phyloP scores from a whole-genome alignment of 169 alveolate genomes.

The Cystoisospora suis region DNA sequence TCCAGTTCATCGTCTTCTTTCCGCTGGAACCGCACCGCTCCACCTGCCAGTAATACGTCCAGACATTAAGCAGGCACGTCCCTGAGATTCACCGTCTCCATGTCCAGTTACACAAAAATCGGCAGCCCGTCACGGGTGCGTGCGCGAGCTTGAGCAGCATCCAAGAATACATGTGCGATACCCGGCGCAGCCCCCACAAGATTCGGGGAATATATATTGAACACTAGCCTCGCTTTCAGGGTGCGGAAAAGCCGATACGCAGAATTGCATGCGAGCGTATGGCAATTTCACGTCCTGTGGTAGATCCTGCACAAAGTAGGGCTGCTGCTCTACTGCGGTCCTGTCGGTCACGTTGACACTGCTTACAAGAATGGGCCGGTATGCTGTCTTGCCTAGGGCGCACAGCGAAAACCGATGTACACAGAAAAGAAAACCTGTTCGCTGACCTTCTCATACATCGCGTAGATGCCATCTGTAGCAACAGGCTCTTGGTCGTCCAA shows the following conservation, averaged over 20 bases:
- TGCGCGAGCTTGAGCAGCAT: no score
- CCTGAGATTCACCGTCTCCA: neutral
- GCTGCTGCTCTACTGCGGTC: no score
- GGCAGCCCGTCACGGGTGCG: neutral
- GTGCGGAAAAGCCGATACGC: neutral
- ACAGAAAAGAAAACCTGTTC: neutral
- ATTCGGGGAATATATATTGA: no score
- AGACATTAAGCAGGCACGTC: neutral
- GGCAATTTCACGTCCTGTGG: neutral
- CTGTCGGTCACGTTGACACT: no score
- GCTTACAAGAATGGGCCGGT: neutral
- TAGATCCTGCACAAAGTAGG: neutral
- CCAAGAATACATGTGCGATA: no score
- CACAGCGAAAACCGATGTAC: neutral
- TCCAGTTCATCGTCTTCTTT: slow-evolving; percentile 25
- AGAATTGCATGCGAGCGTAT: neutral
- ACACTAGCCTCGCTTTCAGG: no score
- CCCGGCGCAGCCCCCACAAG: no score
- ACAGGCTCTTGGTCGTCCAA: slow-evolving; percentile 19
- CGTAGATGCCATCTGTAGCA: slow-evolving; percentile 24
- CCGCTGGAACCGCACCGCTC: slow-evolving; percentile 39
- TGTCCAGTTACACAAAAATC: neutral
- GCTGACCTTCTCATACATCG: slow-evolving; percentile 6
- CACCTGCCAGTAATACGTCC: neutral
- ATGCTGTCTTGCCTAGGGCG: neutral